Evolutionary conservation across 73 alveolate genomes (phyloP).

Genomic region (Paramecium biaurelia): DNA sequence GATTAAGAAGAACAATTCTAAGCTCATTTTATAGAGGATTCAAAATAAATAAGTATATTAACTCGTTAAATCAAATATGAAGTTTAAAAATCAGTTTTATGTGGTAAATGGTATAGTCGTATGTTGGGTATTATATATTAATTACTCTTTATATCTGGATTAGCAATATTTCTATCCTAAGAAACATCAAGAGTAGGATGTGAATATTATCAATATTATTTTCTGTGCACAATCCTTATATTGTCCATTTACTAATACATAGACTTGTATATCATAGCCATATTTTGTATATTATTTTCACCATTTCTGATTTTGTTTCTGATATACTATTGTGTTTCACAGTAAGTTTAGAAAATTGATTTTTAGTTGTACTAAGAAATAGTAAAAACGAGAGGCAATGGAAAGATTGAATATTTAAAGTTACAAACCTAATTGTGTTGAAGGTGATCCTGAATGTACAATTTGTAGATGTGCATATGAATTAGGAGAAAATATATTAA

Average conservation of each 20-base stretch:
- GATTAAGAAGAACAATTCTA: background rate
- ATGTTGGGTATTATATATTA: background rate
- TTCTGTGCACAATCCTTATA: background rate
- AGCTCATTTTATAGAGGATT: constrained; percentile 9
- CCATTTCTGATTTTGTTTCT: background rate
- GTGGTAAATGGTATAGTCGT: background rate
- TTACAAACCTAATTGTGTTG: background rate
- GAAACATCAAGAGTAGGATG: background rate
- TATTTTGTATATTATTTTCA: background rate
- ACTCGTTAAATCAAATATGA: constrained; percentile 20
- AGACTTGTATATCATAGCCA: background rate
- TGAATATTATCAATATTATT: background rate
- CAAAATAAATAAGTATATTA: background rate
- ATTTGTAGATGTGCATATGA: constrained; percentile 34
- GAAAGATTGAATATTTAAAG: background rate
- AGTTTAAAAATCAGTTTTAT: background rate
- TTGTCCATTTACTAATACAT: background rate
- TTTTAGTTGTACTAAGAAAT: background rate
- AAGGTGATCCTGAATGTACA: constrained; percentile 5
- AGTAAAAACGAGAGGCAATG: background rate
- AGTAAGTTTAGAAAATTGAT: background rate
- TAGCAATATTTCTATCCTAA: background rate
- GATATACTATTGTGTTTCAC: background rate
- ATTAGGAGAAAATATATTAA: background rate
- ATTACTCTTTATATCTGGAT: background rate